phyloP scores from a whole-genome alignment of 1,284 basidiomycete species.

The Naganishia albida region DNA sequence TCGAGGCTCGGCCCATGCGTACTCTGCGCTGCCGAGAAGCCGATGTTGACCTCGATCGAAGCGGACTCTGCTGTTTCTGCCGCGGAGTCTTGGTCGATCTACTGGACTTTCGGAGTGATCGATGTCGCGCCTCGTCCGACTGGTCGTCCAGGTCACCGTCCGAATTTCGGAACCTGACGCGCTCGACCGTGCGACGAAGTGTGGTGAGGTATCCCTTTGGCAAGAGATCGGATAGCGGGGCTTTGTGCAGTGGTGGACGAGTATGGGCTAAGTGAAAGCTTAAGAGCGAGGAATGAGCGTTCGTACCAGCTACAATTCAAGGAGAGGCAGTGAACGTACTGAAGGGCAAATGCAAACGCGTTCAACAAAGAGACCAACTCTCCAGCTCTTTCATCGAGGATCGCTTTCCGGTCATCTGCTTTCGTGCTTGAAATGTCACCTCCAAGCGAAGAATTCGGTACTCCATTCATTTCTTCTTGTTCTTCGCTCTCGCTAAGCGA shows the following conservation, averaged over 20 bases:
- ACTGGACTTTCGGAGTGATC: too few relatives aligned
- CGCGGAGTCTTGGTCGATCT: not conserved
- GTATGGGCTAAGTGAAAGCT: slow-evolving; percentile 50
- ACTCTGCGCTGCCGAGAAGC: slow-evolving; percentile 17
- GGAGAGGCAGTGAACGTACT: slow-evolving; percentile 37
- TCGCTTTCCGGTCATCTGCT: not conserved
- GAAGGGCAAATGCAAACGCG: slow-evolving; percentile 51
- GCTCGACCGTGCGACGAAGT: slow-evolving; percentile 9
- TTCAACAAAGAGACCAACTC: slow-evolving; percentile 49
- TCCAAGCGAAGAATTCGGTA: not conserved
- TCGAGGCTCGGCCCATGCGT: not conserved
- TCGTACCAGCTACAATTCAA: too few relatives aligned
- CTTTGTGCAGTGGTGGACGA: slow-evolving; percentile 45
- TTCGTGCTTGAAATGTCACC: too few relatives aligned
- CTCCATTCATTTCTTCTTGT: not conserved
- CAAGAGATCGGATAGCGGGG: slow-evolving; percentile 46
- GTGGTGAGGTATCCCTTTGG: slow-evolving; percentile 16
- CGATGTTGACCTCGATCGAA: slow-evolving; percentile 7
- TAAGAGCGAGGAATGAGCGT: not conserved
- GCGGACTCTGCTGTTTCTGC: slow-evolving; percentile 11
- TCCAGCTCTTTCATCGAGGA: slow-evolving; percentile 37
- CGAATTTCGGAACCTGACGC: slow-evolving; percentile 15
- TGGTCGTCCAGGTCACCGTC: not conserved
- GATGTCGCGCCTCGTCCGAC: not conserved
- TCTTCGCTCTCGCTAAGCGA: slow-evolving; percentile 2